Evolutionary conservation across 805 yeast species (phyloP).

Genomic region (Suhomyces pyralidae): DNA sequence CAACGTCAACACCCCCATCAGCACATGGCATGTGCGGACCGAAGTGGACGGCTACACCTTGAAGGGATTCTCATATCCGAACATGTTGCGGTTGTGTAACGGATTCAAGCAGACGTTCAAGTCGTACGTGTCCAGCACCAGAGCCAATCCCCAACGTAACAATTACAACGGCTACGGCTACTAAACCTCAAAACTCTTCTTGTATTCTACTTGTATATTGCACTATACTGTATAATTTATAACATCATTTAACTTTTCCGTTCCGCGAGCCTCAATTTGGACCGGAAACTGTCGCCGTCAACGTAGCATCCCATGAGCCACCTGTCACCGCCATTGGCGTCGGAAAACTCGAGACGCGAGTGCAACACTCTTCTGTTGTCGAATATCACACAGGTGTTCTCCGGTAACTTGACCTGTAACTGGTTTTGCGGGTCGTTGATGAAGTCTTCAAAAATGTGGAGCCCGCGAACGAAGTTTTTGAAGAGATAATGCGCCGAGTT

Average conservation of each 20-base stretch:
- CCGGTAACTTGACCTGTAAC: constrained; percentile 50
- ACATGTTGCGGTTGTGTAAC: constrained; percentile 82
- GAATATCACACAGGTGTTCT: constrained; percentile 63
- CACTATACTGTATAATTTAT: constrained; percentile 2
- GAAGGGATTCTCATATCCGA: constrained; percentile 81
- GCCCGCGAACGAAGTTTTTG: constrained; percentile 57
- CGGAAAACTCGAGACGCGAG: constrained; percentile 48
- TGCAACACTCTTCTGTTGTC: constrained; percentile 71
- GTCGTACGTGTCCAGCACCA: constrained; percentile 25
- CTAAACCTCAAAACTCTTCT: constrained; percentile 2
- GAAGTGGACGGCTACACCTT: constrained; percentile 82
- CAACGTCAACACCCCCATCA: constrained; percentile 61
- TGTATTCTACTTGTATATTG: constrained; percentile 5
- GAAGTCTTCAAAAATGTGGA: constrained; percentile 56
- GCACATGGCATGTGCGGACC: constrained; percentile 89
- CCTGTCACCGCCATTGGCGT: constrained; percentile 49
- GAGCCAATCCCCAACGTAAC: constrained; percentile 14
- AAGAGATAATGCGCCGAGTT: constrained; percentile 40
- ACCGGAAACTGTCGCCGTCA: constrained; percentile 66
- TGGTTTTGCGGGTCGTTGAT: constrained; percentile 54
- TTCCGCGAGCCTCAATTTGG: constrained; percentile 44
- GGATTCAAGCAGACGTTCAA: constrained; percentile 79
- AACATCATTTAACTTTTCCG: neutral
- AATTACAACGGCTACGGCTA: constrained; percentile 25
- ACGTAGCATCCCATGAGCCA: constrained; percentile 77